phyloP scores from a whole-genome alignment of 2,329 filamentous ascomycete species.

The Scytalidium lignicola region DNA sequence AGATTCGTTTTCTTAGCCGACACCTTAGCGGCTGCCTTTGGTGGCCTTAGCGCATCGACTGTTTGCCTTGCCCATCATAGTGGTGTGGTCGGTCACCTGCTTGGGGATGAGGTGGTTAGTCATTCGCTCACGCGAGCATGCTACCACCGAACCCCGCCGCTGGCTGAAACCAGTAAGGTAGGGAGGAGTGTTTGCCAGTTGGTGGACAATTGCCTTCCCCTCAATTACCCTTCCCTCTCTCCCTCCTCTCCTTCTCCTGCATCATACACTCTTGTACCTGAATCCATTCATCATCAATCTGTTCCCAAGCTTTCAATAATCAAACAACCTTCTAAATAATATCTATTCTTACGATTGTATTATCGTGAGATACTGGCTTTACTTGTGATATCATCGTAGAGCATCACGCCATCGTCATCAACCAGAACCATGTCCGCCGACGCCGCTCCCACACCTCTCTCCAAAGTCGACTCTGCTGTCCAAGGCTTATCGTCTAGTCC shows the following conservation, averaged over 20 bases:
- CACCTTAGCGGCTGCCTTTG: neutral
- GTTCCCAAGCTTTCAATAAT: neutral
- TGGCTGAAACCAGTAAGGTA: neutral
- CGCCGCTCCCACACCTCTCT: constrained; percentile 48
- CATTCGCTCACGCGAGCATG: neutral
- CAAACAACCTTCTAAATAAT: neutral
- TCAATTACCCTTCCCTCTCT: neutral
- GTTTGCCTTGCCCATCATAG: neutral
- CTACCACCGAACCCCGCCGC: neutral
- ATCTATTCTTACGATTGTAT: neutral
- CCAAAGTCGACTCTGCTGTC: constrained; percentile 89
- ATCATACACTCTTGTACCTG: neutral
- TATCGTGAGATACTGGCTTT: neutral
- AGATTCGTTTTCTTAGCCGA: neutral
- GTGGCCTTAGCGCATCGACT: neutral
- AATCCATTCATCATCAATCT: neutral
- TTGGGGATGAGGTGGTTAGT: neutral
- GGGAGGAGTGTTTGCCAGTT: neutral
- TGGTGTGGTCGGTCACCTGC: neutral
- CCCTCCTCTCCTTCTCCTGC: neutral
- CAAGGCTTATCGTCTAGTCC: constrained; percentile 69
- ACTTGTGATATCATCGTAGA: constrained; percentile 5
- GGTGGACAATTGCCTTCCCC: neutral
- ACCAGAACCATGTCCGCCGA: constrained; percentile 43
- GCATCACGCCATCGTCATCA: constrained; percentile 1